Percentiles rank a stretch among this genome's conserved stretches.
These are phyloP conservation scores for Phialocephala sp. DNA, from an alignment of 2,329 filamentous ascomycete genomes.

Conservation along the genomic window DNA sequence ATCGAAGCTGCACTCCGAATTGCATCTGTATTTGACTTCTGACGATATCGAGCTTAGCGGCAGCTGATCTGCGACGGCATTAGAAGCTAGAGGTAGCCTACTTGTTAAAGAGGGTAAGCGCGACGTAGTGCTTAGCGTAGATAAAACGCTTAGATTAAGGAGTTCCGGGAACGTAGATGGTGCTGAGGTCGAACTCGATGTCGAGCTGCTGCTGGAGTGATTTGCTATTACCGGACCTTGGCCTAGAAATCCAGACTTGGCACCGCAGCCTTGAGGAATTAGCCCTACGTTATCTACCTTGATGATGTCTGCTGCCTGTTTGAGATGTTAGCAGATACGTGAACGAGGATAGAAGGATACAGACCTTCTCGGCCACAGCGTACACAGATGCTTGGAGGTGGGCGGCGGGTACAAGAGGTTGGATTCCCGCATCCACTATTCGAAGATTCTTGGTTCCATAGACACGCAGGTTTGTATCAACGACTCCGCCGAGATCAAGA, in stretches of 20 bases:
- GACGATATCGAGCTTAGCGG: background rate
- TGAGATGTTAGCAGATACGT: background rate
- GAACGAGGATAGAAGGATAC: background rate
- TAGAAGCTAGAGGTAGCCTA: background rate
- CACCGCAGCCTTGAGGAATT: conserved; percentile 23
- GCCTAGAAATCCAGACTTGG: conserved; percentile 13
- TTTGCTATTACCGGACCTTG: conserved; percentile 17
- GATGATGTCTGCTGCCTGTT: conserved; percentile 38
- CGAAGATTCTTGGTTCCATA: conserved; percentile 37
- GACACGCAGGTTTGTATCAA: conserved; percentile 37
- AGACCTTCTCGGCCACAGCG: conserved; percentile 37
- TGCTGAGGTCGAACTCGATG: conserved; percentile 3
- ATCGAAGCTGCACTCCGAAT: conserved; percentile 21
- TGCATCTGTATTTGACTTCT: conserved; percentile 9
- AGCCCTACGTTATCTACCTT: conserved; percentile 33
- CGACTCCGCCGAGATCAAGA: conserved; percentile 36
- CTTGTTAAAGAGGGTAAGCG: background rate
- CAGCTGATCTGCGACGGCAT: conserved; percentile 10
- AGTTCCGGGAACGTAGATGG: conserved; percentile 23
- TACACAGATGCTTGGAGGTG: conserved; percentile 36
- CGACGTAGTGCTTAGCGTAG: background rate
- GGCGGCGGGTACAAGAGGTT: conserved; percentile 34
- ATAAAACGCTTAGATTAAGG: conserved; percentile 5
- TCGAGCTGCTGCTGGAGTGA: conserved; percentile 2
- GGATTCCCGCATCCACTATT: conserved; percentile 38